Evolutionary conservation across 192 early-diverging fungal species (phyloP).

Genomic region (Rhizoclosmatium globosum): DNA sequence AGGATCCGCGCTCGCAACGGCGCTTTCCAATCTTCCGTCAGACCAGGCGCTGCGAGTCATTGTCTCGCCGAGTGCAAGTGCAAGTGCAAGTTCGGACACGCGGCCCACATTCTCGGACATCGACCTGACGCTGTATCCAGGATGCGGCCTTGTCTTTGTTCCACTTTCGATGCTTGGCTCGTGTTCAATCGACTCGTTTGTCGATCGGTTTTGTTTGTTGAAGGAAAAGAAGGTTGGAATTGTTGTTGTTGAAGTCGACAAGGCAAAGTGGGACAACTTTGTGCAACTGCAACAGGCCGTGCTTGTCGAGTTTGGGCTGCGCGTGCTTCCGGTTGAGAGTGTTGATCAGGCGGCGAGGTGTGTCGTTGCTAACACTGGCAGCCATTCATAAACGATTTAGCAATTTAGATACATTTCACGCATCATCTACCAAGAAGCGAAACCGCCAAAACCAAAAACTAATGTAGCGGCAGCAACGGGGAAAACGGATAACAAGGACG

Average conservation of each 20-base stretch:
- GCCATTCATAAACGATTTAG: background rate
- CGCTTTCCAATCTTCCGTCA: background rate
- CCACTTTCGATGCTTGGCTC: background rate
- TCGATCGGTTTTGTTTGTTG: background rate
- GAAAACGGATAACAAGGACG: constrained; percentile 20
- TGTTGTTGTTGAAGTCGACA: background rate
- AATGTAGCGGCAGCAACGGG: constrained; percentile 4
- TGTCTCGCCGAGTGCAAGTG: background rate
- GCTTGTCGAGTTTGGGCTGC: constrained; percentile 9
- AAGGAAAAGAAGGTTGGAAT: background rate
- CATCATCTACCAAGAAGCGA: constrained; percentile 14
- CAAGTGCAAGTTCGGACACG: background rate
- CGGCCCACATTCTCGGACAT: background rate
- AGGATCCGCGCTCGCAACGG: background rate
- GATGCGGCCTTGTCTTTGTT: constrained; percentile 8
- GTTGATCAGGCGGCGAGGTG: constrained; percentile 13
- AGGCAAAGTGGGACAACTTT: background rate
- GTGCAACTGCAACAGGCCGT: background rate
- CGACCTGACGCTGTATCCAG: constrained; percentile 8
- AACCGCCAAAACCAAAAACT: background rate
- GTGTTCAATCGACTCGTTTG: background rate
- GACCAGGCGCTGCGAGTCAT: constrained; percentile 5
- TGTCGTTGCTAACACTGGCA: background rate
- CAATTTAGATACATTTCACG: background rate
- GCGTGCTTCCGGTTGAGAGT: constrained; percentile 13